phyloP scores from a whole-genome alignment of 2,329 filamentous ascomycete genomes.

The Trichoderma afroharzianum region DNA sequence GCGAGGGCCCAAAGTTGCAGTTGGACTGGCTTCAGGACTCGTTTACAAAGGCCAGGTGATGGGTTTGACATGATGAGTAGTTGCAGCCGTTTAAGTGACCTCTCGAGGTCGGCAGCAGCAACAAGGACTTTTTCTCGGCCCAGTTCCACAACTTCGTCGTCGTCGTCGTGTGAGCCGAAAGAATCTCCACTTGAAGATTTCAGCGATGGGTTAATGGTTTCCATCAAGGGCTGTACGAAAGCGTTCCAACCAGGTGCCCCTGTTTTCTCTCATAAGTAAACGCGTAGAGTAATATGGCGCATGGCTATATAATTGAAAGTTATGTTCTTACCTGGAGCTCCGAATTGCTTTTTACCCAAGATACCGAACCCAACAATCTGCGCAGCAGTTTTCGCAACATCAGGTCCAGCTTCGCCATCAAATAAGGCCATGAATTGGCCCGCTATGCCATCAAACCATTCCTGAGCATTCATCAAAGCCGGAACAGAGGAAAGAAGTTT shows the following conservation, averaged over 20 bases:
- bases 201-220: slow-evolving; percentile 45
- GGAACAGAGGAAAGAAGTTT: slow-evolving; percentile 60
- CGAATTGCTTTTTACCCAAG: slow-evolving; percentile 58
- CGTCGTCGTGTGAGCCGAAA: slow-evolving; percentile 22
- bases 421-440: slow-evolving; percentile 60
- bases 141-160: slow-evolving; percentile 45
- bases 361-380: slow-evolving; percentile 55
- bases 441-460: slow-evolving; percentile 59
- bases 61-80: slow-evolving; percentile 60
- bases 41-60: slow-evolving; percentile 60
- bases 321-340: slow-evolving; percentile 51
- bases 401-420: slow-evolving; percentile 47
- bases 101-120: slow-evolving; percentile 43
- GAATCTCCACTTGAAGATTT: neutral
- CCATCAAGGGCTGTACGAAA: slow-evolving; percentile 57
- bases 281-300: neutral
- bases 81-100: slow-evolving; percentile 52
- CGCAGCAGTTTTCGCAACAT: slow-evolving; percentile 35
- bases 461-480: slow-evolving; percentile 46
- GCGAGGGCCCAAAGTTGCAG: slow-evolving; percentile 62
- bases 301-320: neutral
- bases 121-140: slow-evolving; percentile 44
- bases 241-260: slow-evolving; percentile 58
- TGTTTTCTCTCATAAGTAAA: slow-evolving; percentile 22
- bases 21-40: slow-evolving; percentile 57